phyloP scores from a whole-genome alignment of 2,329 filamentous ascomycete genomes.

The Colletotrichum gigasporum region DNA sequence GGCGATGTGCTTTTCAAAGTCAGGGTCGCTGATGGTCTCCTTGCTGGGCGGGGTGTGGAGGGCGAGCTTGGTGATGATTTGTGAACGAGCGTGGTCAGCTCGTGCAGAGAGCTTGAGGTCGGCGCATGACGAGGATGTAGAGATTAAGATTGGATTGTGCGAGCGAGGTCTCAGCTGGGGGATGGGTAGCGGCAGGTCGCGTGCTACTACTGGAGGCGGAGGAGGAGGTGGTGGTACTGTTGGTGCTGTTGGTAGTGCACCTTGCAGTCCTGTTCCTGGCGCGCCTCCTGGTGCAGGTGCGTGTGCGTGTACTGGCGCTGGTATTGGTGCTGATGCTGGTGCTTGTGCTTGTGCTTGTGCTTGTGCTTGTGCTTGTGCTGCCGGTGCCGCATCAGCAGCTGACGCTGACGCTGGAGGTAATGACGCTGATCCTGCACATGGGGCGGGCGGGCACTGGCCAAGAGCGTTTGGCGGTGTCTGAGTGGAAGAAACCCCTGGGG shows the following conservation, averaged over 20 bases:
- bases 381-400: conserved; percentile 26
- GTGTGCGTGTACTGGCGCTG: not conserved
- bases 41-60: conserved; percentile 9
- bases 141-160: conserved; percentile 25
- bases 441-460: conserved; percentile 16
- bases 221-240: not conserved
- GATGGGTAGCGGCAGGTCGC: conserved; percentile 21
- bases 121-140: conserved; percentile 29
- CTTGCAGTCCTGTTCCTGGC: conserved; percentile 5
- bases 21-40: not conserved
- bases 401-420: conserved; percentile 21
- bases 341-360: not conserved
- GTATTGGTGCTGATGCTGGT: not conserved
- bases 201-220: not conserved
- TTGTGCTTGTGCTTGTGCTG: not conserved
- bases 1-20: conserved; percentile 11
- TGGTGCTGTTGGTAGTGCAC: not conserved
- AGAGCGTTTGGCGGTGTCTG: conserved; percentile 6
- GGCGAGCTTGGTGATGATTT: conserved; percentile 29
- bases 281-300: not conserved
- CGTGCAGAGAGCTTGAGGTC: conserved; percentile 30
- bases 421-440: conserved; percentile 31
- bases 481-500: conserved; percentile 28
- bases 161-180: conserved; percentile 30
- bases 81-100: conserved; percentile 28